Evolutionary conservation across 2,329 filamentous ascomycete genomes (phyloP).

Genomic region (Colletotrichum coccodes): DNA sequence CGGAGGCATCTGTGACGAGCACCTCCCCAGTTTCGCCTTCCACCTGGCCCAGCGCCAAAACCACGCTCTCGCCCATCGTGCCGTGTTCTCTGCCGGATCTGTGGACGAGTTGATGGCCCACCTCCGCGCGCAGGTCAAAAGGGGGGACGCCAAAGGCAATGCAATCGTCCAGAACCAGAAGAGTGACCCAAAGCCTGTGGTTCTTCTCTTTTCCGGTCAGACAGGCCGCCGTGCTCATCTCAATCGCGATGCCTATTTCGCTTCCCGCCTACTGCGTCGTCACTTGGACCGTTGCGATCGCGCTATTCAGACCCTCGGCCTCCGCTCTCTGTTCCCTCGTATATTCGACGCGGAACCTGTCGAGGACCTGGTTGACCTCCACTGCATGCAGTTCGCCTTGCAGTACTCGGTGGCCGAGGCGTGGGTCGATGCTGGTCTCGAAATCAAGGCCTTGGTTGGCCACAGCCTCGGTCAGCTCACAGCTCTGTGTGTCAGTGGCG

Average conservation of each 20-base stretch:
- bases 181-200: conserved; percentile 34
- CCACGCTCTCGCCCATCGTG: neutral
- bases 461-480: conserved; percentile 50
- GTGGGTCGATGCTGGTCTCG: conserved; percentile 10
- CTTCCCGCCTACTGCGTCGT: conserved; percentile 36
- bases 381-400: conserved; percentile 39
- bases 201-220: conserved; percentile 52
- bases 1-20: neutral
- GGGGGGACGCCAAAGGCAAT: no score
- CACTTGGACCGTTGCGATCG: conserved; percentile 48
- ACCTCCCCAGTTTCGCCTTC: neutral
- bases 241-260: conserved; percentile 16
- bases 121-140: neutral
- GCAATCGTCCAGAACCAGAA: neutral
- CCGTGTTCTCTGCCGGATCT: neutral
- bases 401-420: neutral
- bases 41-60: neutral
- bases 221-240: conserved; percentile 12
- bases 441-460: conserved; percentile 31
- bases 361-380: conserved; percentile 43
- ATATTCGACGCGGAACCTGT: conserved; percentile 41
- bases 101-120: neutral
- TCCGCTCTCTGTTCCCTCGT: conserved; percentile 42
- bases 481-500: conserved; percentile 43
- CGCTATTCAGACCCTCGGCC: conserved; percentile 38